Percentiles rank a stretch among this genome's conserved stretches.
Conservation (phyloP, 257 asterid genomes). For the Petunia axillaris region DNA sequence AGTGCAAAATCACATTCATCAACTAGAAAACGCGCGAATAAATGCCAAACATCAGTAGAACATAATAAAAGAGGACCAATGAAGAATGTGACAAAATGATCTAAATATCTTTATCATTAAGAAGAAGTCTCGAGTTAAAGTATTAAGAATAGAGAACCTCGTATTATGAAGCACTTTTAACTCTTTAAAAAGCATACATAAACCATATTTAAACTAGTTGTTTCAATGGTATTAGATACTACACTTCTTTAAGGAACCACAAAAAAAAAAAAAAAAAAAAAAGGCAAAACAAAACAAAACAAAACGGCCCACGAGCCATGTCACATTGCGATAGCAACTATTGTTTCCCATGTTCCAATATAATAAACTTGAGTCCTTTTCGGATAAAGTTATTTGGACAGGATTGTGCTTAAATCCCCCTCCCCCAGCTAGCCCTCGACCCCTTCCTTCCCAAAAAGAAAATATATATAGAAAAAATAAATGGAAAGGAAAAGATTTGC, state of each 20-base stretch:
- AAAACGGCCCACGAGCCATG: constrained; percentile 15
- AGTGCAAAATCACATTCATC: too few species aligned
- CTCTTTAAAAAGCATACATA: too few species aligned
- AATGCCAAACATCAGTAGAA: too few species aligned
- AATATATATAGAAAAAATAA: not conserved
- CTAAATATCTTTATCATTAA: too few species aligned
- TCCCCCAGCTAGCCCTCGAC: not conserved
- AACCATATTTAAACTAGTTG: too few species aligned
- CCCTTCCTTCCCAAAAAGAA: not conserved
- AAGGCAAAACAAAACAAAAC: not conserved
- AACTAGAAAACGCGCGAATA: too few species aligned
- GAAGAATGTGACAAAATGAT: too few species aligned
- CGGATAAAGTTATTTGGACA: constrained; percentile 20
- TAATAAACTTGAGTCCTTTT: constrained; percentile 14
- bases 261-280: not conserved
- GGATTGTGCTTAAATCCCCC: not conserved
- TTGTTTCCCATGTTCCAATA: constrained; percentile 27
- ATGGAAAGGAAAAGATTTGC: not conserved
- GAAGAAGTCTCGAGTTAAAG: too few species aligned
- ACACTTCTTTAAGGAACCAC: not conserved
- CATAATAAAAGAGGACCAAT: too few species aligned
- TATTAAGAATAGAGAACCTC: too few species aligned
- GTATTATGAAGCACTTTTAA: too few species aligned
- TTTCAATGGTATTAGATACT: too few species aligned
- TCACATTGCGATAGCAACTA: constrained; percentile 19